Evolutionary conservation across 352 stramenopile species (phyloP), one percentile per base, ranked within the genome.

Genomic region (Pythium diclinum): DNA sequence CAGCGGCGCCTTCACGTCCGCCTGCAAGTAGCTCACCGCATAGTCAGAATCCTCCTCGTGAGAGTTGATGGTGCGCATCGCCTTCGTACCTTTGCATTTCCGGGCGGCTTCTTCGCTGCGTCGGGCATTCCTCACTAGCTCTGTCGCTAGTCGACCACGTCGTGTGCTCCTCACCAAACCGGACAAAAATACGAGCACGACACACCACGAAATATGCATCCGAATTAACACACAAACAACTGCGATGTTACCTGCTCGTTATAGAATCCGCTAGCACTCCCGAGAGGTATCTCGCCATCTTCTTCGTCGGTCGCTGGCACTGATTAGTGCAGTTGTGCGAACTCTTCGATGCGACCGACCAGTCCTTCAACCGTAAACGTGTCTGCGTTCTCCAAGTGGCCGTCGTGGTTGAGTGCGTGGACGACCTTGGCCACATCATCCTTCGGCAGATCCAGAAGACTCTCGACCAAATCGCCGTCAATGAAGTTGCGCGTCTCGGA

Each of bases 401-500:
- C 83, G 36, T 96, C 86, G 59, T 78, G 85, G 70, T 99, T 99
- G 64, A 99, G 87, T 36, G 91, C 76, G 21, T 96, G 76, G 11
- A 98, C 90, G 23, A 98, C 85, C 70, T 89, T 87, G 42, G 85
- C 65, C 86, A 98, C 97, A 28, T 95, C 89, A 14, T 75, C 71
- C 60, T 93, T 94, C 14, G 89, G 76, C 56, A 99, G 77, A 73
- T 99, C 96, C 38, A 99, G 76, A 48, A 98, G 97, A 42, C 81
- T 95, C 77, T 99, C 95, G 38, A 98, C 76, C 47, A 98, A 74
- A 73, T 99, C 95, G 33, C 96, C 95, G 69, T 99, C 95, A 38
- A 99, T 94, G 67, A 98, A 99, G 68, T 97, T 97, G 47, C 86
- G 86, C 28, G 83, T 82, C 63, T 96, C 89, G 38, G 85, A 85